A percentile compares a stretch with the other conserved stretches of the same genome.
phyloP scores from a whole-genome alignment of 208 protist genomes.

The Acanthamoeba lugdunensis region DNA sequence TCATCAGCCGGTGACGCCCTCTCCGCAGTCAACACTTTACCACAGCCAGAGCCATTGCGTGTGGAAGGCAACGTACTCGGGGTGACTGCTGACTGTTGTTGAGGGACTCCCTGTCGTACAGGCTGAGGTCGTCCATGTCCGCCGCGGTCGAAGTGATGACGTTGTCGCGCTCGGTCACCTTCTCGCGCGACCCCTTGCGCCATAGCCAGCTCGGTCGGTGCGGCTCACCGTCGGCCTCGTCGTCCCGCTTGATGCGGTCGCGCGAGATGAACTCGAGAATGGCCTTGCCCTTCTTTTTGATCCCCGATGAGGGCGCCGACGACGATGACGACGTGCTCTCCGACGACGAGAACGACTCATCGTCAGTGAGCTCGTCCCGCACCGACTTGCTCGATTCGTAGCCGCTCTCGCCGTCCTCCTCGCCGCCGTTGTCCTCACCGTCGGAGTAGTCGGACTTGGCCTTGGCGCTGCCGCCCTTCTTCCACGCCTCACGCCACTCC shows the following conservation, averaged over 20 bases:
- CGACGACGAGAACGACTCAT: constrained; percentile 37
- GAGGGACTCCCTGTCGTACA: neutral
- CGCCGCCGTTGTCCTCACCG: neutral
- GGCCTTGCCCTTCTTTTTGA: constrained; percentile 59
- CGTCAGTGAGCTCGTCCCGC: neutral
- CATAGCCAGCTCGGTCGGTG: constrained; percentile 13
- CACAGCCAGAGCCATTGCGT: neutral
- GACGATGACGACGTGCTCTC: constrained; percentile 15
- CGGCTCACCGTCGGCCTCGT: neutral
- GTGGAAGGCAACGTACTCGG: neutral
- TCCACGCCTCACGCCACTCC: constrained; percentile 26
- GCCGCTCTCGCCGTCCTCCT: neutral
- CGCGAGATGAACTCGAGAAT: constrained; percentile 60
- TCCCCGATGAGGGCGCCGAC: constrained; percentile 20
- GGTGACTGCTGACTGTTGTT: neutral
- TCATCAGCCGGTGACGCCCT: no score
- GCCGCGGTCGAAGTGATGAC: neutral
- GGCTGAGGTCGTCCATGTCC: neutral
- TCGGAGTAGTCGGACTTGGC: constrained; percentile 35
- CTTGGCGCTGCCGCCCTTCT: neutral
- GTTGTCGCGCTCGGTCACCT: constrained; percentile 4
- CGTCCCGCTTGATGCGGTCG: constrained; percentile 42
- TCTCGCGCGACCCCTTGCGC: constrained; percentile 23
- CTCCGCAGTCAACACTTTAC: no score
- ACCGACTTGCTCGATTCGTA: constrained; percentile 51